These are phyloP conservation scores for Fusarium sp. DNA, from an alignment of 2,329 filamentous ascomycete species.

Conservation along the genomic window DNA sequence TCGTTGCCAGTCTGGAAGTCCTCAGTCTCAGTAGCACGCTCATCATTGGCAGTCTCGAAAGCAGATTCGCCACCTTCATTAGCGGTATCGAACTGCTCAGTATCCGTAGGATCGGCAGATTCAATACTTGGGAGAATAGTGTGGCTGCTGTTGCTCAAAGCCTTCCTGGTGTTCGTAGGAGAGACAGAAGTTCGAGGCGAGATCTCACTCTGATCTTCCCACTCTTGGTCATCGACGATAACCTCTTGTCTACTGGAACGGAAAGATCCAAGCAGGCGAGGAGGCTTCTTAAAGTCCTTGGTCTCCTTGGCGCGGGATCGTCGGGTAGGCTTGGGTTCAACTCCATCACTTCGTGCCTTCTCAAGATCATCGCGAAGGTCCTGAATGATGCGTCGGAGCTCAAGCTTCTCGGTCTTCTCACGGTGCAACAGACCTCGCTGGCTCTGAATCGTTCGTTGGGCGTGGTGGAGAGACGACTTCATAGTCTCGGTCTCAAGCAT, in stretches of 20 bases:
- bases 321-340: conserved; percentile 63
- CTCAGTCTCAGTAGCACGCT: conserved; percentile 88
- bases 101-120: conserved; percentile 57
- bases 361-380: conserved; percentile 94
- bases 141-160: conserved; percentile 37
- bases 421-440: conserved; percentile 95
- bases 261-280: conserved; percentile 80
- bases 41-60: conserved; percentile 82
- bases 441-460: conserved; percentile 96
- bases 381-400: conserved; percentile 93
- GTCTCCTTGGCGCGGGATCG: conserved; percentile 74
- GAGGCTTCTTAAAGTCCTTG: conserved; percentile 82
- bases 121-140: conserved; percentile 34
- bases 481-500: conserved; percentile 96
- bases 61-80: conserved; percentile 79
- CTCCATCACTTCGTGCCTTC: conserved; percentile 70
- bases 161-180: conserved; percentile 34
- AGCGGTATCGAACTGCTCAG: conserved; percentile 83
- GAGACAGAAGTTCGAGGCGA: conserved; percentile 47
- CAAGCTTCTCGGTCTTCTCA: conserved; percentile 98
- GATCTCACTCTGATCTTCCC: conserved; percentile 80
- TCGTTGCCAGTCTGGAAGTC: conserved; percentile 96
- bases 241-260: conserved; percentile 83
- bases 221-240: conserved; percentile 83
- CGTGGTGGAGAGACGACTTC: conserved; percentile 93